These are phyloP conservation scores for Royoungia palumana DNA, from an alignment of 768 basidiomycete species.

Conservation along the genomic window DNA sequence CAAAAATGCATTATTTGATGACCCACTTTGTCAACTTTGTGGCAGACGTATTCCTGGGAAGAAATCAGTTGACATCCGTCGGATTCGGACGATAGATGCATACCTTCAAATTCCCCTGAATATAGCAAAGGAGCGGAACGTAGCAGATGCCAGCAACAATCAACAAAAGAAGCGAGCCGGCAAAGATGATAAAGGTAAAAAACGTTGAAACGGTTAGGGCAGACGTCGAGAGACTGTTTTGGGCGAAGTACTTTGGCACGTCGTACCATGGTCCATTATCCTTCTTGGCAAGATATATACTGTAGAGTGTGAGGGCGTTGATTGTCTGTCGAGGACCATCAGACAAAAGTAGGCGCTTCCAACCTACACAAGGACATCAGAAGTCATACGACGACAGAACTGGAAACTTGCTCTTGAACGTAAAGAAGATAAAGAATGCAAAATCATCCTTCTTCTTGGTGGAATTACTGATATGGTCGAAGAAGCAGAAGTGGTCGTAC, in stretches of 20 bases:
- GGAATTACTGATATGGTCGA: slow-evolving; percentile 92
- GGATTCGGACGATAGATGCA: slow-evolving; percentile 2
- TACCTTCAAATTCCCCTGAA: slow-evolving; percentile 96
- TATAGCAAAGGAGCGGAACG: slow-evolving; percentile 91
- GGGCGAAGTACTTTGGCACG: slow-evolving; percentile 73
- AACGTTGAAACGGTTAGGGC: slow-evolving; percentile 84
- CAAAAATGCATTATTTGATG: background rate
- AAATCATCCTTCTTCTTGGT: slow-evolving; percentile 97
- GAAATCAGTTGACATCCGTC: slow-evolving; percentile 1
- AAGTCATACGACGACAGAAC: background rate
- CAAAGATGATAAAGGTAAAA: slow-evolving; percentile 87
- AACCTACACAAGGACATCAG: slow-evolving; percentile 43
- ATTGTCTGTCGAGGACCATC: slow-evolving; percentile 97
- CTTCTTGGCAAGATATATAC: slow-evolving; percentile 68
- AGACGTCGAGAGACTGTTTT: slow-evolving; percentile 74
- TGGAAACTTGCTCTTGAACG: slow-evolving; percentile 82
- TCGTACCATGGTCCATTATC: slow-evolving; percentile 59
- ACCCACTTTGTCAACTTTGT: slow-evolving; percentile 94
- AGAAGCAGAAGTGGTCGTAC: slow-evolving; percentile 98
- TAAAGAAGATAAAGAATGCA: slow-evolving; percentile 99
- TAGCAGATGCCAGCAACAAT: slow-evolving; percentile 85
- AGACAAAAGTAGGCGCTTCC: slow-evolving; percentile 86
- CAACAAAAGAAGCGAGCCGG: slow-evolving; percentile 76
- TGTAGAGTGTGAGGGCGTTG: slow-evolving; percentile 95
- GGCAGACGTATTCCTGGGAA: slow-evolving; percentile 89